Base-by-base conservation (phyloP, 495 filamentous ascomycete genomes). In the Penicillium fimorum region DNA sequence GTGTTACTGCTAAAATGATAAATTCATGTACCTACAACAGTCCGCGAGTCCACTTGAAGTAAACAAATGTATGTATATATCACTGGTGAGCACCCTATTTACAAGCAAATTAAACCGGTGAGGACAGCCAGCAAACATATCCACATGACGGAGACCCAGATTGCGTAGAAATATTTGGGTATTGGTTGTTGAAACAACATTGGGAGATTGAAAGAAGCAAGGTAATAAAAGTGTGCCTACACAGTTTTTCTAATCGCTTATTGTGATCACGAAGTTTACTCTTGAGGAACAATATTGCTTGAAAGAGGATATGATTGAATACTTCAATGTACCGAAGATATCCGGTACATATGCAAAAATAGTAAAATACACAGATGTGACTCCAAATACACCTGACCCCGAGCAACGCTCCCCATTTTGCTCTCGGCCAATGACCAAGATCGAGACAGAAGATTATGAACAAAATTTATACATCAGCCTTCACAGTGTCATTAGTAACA, bases 401-500 rank as follows among this genome's bases (percentile, higher is more conserved):
- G 37, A 56, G 46, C 53, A 56, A 49, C 53, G 53, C 53, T 54
- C 52, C 52, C 42, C 52, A 56, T 56, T 56, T 56, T 49, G 41
- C 30, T 37, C 42, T 37, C 45, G 44, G 42, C 24, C 35, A 13
- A 30, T 43, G 53, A 56, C 41, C 51, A 35, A 49, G 53, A 32
- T 40, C 45, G 45, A 53, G 40, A 45, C 38, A 53, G 42, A 46
- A 55, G 44, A 52, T 54, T 54, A 54, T 54, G 52, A 54, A 54
- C 51, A 54, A 30, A 37, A 47, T 62, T 65, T 67, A 64, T 64
- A 65, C 59, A 65, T 64, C 62, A 47, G 57, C 55, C 71, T 65
- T 57, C 22, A 45, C 54, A 42, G 50, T 43, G 44, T 50, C 56
- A 50, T 51, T 43, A 40, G 70, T 62, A 52, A 57, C 47, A 65